These are phyloP conservation scores for Plasmodium vinckei DNA, from an alignment of 169 alveolate genomes.

Conservation along the genomic window DNA sequence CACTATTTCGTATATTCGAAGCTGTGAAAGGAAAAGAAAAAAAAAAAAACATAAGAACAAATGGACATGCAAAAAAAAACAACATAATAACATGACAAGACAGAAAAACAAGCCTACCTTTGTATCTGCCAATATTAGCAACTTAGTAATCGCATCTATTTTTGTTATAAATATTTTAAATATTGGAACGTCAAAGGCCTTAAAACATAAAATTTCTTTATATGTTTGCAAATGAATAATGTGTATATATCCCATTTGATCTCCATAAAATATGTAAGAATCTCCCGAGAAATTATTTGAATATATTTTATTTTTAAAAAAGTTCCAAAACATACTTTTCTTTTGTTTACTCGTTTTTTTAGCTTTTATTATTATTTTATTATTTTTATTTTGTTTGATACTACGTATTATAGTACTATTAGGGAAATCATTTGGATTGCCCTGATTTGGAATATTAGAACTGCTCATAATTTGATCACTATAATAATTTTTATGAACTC, in stretches of 20 bases:
- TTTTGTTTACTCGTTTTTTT: background rate
- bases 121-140: conserved; percentile 26
- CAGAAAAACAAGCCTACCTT: conserved; percentile 5
- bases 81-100: background rate
- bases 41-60: background rate
- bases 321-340: conserved; percentile 37
- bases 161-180: conserved; percentile 24
- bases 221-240: conserved; percentile 45
- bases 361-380: background rate
- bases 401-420: too few species aligned
- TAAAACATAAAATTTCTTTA: conserved; percentile 32
- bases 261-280: conserved; percentile 69
- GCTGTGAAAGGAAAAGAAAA: conserved; percentile 13
- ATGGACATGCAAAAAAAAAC: background rate
- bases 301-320: conserved; percentile 26
- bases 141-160: conserved; percentile 10
- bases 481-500: background rate
- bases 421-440: too few species aligned
- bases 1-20: conserved; percentile 32
- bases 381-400: too few species aligned
- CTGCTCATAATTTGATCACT: background rate
- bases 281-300: conserved; percentile 36
- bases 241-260: conserved; percentile 51
- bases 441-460: background rate
- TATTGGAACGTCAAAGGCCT: conserved; percentile 54